These are phyloP conservation scores for Pseudonectria buxi DNA, from an alignment of 2,329 filamentous ascomycete species.

Conservation along the genomic window DNA sequence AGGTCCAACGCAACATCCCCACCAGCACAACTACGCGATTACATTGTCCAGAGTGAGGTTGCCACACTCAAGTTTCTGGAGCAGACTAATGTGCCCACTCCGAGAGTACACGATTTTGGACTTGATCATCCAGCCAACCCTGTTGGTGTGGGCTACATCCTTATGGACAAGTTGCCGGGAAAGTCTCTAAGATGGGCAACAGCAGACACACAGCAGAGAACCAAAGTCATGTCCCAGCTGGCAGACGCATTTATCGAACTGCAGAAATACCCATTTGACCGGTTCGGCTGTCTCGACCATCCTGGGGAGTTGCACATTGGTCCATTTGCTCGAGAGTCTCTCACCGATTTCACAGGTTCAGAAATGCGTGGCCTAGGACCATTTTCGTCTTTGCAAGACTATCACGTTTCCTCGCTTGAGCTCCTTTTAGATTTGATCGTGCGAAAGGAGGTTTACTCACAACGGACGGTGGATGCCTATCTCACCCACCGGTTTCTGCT, in stretches of 20 bases:
- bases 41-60: constrained; percentile 34
- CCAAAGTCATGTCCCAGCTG: constrained; percentile 31
- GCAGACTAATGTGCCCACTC: constrained; percentile 28
- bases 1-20: constrained; percentile 33
- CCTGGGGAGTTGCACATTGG: constrained; percentile 23
- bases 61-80: constrained; percentile 34
- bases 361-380: constrained; percentile 27
- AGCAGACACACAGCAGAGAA: constrained; percentile 25
- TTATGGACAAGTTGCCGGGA: constrained; percentile 36
- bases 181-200: constrained; percentile 29
- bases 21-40: constrained; percentile 24
- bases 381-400: constrained; percentile 28
- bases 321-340: constrained; percentile 31
- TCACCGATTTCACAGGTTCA: constrained; percentile 26
- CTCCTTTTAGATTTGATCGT: constrained; percentile 33
- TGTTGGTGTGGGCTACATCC: constrained; percentile 34
- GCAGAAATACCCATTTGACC: constrained; percentile 27
- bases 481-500: constrained; percentile 37
- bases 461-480: constrained; percentile 29
- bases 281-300: constrained; percentile 29
- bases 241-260: constrained; percentile 34
- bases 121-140: constrained; percentile 24
- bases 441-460: constrained; percentile 29
- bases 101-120: constrained; percentile 32
- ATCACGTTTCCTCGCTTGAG: constrained; percentile 25